Base-by-base conservation (phyloP, 2,329 filamentous ascomycete genomes). In the Lojkania enalia region DNA sequence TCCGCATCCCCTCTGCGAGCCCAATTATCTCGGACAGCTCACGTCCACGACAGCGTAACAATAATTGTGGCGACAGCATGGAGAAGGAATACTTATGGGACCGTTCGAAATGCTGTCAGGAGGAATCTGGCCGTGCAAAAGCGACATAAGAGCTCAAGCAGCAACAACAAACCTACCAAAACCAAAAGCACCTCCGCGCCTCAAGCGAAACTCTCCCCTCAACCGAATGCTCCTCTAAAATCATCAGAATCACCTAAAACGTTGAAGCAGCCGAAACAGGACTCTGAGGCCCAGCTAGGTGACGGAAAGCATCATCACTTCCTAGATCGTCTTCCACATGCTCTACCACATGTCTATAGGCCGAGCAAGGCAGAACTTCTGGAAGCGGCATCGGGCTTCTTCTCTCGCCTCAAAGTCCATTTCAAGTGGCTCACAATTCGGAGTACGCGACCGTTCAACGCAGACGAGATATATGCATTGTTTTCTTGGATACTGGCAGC, bases 361-460 rank as follows among this genome's bases (percentile, higher is more conserved):
- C 92, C 94, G 4, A 92, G 86, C 5, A 96, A 95, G 65, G 91
- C 96, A 66, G 94, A 99, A 69, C 79, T 99, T 20, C 77, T 99
- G 25, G 87, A 88, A 15, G 92, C 94, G 3, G 90, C 94, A 25
- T 96, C 85, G 16, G 91, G 91, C 1, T 96, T 97, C 68, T 94
- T 90, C 85, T 86, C 95, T 51, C 83, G 94, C 37, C 71, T 96
- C 33, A 90, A 87, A 63, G 88, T 97, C 18, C 86, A 90, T 30
- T 95, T 97, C 75, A 99, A 99, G 71, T 99, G 94, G 94, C 86
- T 94, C 60, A 95, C 94, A 2, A 99, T 99, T 60, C 80, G 91
- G 64, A 96, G 91, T 66, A 88, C 88, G 68, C 81, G 94, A 27
- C 94, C 94, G 0, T 99, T 94, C 82, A 99, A 95, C 69, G 82